Base-by-base conservation (phyloP, 441 rosid species). In the Gossypium gossypioides region DNA sequence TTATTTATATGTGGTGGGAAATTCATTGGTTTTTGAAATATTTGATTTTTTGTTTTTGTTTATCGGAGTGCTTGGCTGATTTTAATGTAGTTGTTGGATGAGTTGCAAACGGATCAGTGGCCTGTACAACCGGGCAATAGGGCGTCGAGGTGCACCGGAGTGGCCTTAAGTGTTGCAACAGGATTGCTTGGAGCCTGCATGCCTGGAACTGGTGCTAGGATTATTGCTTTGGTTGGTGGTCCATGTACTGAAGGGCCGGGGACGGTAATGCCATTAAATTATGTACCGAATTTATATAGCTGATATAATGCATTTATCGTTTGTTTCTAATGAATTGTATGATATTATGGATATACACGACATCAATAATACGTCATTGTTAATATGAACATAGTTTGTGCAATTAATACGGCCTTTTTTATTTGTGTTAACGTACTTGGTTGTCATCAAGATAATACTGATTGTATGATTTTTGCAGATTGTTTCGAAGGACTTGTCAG, bases 161-260 rank as follows among this genome's bases (percentile, higher is more conserved):
- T 92, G 74, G 99, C 99, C 10, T 80, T 95, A 82, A 91, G 91
- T 75, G 99, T 95, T 40, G 95, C 99, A 0, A 84, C 93, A 0
- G 89, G 98, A 57, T 78, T 95, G 81, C 88, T 95, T 76, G 97
- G 98, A 74, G 99, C 95, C 76, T 95, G 98, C 81, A 79, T 87
- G 79, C 97, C 97, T 68, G 97, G 99, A 8, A 91, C 92, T 24
- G 99, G 99, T 29, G 97, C 93, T 69, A 88, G 95, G 78, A 92
- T 95, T 37, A 72, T 92, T 64, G 96, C 98, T 80, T 83, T 95
- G 82, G 93, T 95, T 66, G 97, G 99, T 68, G 99, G 99, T 80
- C 99, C 99, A 6, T 92, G 98, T 80, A 95, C 99, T 0, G 99
- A 95, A 78, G 99, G 99, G 46, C 99, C 98, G 3, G 98, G 99